Percentiles rank a stretch among this genome's conserved stretches.
phyloP scores from a whole-genome alignment of 371 early-diverging fungal species.

The Lichtheimia ornata region DNA sequence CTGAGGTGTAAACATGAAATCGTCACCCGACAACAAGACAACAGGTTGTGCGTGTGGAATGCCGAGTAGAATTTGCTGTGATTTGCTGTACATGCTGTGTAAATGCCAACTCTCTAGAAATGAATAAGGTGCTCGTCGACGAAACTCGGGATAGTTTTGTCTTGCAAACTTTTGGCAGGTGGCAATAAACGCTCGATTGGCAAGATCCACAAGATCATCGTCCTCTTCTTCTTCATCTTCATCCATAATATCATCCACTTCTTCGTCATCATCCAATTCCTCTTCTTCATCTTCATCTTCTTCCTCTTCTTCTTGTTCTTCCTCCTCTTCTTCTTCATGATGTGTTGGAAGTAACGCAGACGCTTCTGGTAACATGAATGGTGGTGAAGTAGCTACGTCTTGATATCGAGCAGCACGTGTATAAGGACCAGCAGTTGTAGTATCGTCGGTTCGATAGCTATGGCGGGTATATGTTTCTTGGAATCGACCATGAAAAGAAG shows the following conservation, averaged over 20 bases:
- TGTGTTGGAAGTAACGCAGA: constrained; percentile 1
- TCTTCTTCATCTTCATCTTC: constrained; percentile 6
- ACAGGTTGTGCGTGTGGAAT: constrained; percentile 37
- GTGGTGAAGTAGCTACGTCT: background rate
- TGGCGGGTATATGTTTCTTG: constrained; percentile 11
- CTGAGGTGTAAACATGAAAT: constrained; percentile 53
- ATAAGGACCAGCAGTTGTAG: background rate
- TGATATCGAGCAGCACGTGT: background rate
- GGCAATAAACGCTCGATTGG: constrained; percentile 45
- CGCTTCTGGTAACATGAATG: constrained; percentile 2
- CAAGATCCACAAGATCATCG: constrained; percentile 26
- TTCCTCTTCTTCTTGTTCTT: constrained; percentile 1
- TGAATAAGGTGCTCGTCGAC: constrained; percentile 37
- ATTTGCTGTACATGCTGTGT: constrained; percentile 52
- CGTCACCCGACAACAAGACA: constrained; percentile 44
- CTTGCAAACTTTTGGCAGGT: constrained; percentile 53
- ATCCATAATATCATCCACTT: constrained; percentile 4
- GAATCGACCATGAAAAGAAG: background rate
- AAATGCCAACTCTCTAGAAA: constrained; percentile 49
- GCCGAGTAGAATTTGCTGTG: constrained; percentile 45
- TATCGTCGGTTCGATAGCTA: background rate
- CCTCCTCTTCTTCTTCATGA: constrained; percentile 7
- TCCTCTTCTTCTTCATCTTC: constrained; percentile 10
- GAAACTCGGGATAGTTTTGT: constrained; percentile 45
- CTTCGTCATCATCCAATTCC: constrained; percentile 11